A percentile compares a stretch with the other conserved stretches of the same genome.
Conservation (phyloP, 345 rosid species). For the Gossypium herbaceum region DNA sequence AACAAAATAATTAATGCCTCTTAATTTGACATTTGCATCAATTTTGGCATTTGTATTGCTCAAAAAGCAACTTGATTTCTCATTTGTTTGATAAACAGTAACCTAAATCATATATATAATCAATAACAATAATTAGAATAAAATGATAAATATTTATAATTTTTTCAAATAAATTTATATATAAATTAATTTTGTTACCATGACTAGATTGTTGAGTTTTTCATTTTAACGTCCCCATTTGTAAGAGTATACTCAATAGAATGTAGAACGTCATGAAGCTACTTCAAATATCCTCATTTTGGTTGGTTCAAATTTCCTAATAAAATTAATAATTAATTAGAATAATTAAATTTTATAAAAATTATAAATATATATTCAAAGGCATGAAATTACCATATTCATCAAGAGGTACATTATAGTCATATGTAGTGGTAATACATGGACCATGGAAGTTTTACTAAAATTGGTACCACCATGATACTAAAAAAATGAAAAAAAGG, state of each 20-base stretch:
- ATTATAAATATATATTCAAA: neutral
- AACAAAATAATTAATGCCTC: constrained; percentile 29
- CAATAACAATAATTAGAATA: neutral
- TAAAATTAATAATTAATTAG: neutral
- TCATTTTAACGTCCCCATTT: constrained; percentile 40
- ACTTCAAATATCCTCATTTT: constrained; percentile 71
- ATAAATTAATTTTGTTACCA: constrained; percentile 24
- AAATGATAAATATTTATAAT: neutral
- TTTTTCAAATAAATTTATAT: neutral
- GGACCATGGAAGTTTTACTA: constrained; percentile 57
- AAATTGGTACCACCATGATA: constrained; percentile 72
- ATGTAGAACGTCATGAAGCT: constrained; percentile 50
- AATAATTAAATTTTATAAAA: neutral
- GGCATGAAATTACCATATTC: constrained; percentile 40
- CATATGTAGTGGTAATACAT: constrained; percentile 55
- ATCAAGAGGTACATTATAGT: constrained; percentile 54
- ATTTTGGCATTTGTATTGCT: constrained; percentile 36
- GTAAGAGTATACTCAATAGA: constrained; percentile 53
- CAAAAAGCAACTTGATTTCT: constrained; percentile 49
- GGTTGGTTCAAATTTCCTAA: constrained; percentile 70
- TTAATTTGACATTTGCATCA: constrained; percentile 44
- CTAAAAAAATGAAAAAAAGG: constrained; percentile 22
- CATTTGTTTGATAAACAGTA: constrained; percentile 35
- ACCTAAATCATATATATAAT: constrained; percentile 27
- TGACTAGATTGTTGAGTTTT: constrained; percentile 48